Percentiles rank a stretch among this genome's conserved stretches.
Evolutionary conservation across 495 filamentous ascomycete species (phyloP).

Genomic region (Penicillium crystallinum): DNA sequence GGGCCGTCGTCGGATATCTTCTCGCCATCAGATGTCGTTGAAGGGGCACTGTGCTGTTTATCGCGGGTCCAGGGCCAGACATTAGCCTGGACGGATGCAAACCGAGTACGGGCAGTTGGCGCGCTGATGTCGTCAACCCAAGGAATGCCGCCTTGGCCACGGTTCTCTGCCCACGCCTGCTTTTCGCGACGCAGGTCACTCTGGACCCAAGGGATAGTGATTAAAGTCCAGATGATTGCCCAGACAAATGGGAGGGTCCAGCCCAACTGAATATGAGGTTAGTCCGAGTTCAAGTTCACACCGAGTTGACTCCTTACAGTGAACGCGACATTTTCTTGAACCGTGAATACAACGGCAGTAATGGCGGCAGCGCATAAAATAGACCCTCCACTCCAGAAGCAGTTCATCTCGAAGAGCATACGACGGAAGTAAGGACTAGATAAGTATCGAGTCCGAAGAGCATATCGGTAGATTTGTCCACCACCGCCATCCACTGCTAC

Average conservation of each 20-base stretch:
- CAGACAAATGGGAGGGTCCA: conserved; percentile 70
- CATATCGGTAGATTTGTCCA: conserved; percentile 61
- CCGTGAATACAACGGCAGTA: conserved; percentile 58
- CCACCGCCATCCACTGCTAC: conserved; percentile 73
- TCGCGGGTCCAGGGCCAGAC: conserved; percentile 32
- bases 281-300: neutral
- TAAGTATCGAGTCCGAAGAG: conserved; percentile 61
- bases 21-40: conserved; percentile 16
- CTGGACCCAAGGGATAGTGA: conserved; percentile 66
- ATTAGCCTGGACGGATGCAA: conserved; percentile 35
- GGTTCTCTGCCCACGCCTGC: conserved; percentile 49
- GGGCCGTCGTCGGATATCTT: neutral
- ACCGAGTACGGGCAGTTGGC: conserved; percentile 37
- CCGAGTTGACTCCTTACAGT: conserved; percentile 44
- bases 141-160: conserved; percentile 33
- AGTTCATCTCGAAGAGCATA: conserved; percentile 67
- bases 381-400: conserved; percentile 67
- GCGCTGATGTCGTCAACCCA: conserved; percentile 39
- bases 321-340: conserved; percentile 60
- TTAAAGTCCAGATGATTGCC: conserved; percentile 58
- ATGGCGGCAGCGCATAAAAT: conserved; percentile 52
- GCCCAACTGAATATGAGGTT: conserved; percentile 34
- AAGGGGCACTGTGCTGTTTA: conserved; percentile 22
- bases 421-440: conserved; percentile 64
- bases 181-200: conserved; percentile 58